These are phyloP conservation scores for Cupressus sempervirens DNA, from an alignment of 75 land plant genomes.

Conservation along the genomic window DNA sequence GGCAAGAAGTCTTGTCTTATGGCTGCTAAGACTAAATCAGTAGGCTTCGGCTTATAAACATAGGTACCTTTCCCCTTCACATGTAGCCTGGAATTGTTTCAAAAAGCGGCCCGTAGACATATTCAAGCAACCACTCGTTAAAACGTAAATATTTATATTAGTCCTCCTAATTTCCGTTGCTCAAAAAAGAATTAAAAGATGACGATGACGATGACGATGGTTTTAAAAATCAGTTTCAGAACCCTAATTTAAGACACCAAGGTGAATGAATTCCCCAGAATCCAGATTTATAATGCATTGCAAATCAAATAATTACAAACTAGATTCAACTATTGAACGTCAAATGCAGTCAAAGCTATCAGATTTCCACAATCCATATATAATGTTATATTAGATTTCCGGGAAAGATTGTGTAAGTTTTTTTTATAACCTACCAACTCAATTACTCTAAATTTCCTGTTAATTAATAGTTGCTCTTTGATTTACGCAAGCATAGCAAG, in stretches of 20 bases:
- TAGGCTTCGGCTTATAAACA: neutral
- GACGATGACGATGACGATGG: neutral
- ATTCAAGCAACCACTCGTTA: neutral
- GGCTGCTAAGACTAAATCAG: neutral
- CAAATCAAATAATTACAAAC: neutral
- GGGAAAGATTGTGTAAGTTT: no score
- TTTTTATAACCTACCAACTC: neutral
- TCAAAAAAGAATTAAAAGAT: no score
- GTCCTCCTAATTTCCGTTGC: neutral
- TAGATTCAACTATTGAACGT: neutral
- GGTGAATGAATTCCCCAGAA: neutral
- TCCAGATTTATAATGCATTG: neutral
- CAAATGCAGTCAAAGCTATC: no score
- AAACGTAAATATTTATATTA: neutral
- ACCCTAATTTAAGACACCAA: conserved; percentile 4
- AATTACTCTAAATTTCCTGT: neutral
- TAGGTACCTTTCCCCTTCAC: neutral
- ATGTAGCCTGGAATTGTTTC: neutral
- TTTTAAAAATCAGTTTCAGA: neutral
- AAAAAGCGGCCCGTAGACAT: neutral
- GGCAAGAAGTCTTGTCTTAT: neutral
- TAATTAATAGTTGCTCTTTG: neutral
- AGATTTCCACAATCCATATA: no score
- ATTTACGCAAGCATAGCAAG: neutral
- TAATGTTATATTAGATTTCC: no score